A percentile compares a stretch with the other conserved stretches of the same genome.
These are phyloP conservation scores for Silene uniflora DNA, from an alignment of 148 eudicot genomes.

Conservation along the genomic window DNA sequence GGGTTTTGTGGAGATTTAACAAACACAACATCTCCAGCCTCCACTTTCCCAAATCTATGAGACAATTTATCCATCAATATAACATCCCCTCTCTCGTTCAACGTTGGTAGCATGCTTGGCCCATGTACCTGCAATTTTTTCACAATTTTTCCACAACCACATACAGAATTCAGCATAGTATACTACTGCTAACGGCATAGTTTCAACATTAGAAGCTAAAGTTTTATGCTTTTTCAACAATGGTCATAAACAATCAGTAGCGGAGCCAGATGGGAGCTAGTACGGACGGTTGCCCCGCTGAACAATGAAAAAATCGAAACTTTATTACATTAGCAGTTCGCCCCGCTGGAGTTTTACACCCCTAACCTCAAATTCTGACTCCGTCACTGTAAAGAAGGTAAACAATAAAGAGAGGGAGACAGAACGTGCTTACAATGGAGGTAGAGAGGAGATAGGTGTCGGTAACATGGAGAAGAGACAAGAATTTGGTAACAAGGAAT, in stretches of 20 bases:
- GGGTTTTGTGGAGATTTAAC: slow-evolving; percentile 64
- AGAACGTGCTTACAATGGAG: slow-evolving; percentile 39
- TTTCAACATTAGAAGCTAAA: too few relatives aligned
- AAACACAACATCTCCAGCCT: slow-evolving; percentile 57
- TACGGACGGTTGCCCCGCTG: neutral
- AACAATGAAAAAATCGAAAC: too few relatives aligned
- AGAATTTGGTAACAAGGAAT: slow-evolving; percentile 42
- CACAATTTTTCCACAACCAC: slow-evolving; percentile 1
- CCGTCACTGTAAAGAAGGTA: too few relatives aligned
- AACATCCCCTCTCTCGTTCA: slow-evolving; percentile 56
- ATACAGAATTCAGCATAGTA: neutral
- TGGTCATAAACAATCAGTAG: too few relatives aligned
- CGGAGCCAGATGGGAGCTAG: neutral
- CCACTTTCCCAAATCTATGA: slow-evolving; percentile 46
- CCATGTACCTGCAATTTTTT: slow-evolving; percentile 49
- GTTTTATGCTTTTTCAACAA: neutral
- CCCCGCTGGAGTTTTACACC: too few relatives aligned
- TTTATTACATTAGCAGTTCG: too few relatives aligned
- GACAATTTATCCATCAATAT: slow-evolving; percentile 55
- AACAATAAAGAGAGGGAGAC: neutral
- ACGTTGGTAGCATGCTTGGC: slow-evolving; percentile 90
- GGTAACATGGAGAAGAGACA: slow-evolving; percentile 60
- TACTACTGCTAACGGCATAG: neutral
- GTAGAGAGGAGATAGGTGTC: slow-evolving; percentile 52
- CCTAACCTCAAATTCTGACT: too few relatives aligned